Percentiles rank a stretch among this genome's conserved stretches.
These are phyloP conservation scores for Mycena epipterygia DNA, from an alignment of 768 basidiomycete genomes.

Conservation along the genomic window DNA sequence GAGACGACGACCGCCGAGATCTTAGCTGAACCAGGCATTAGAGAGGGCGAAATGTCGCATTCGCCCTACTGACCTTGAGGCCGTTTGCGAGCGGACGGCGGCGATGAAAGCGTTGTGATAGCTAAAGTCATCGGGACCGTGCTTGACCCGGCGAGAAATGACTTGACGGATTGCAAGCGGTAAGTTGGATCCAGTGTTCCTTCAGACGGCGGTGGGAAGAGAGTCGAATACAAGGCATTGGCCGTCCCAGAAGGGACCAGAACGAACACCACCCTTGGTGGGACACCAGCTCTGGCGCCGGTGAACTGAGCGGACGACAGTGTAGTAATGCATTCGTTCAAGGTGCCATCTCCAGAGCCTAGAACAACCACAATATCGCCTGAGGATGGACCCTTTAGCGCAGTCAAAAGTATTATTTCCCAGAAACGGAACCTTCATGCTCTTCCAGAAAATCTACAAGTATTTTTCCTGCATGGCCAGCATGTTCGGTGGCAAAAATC, in stretches of 20 bases:
- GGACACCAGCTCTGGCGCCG: constrained; percentile 33
- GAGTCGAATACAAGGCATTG: constrained; percentile 88
- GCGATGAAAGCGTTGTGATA: constrained; percentile 58
- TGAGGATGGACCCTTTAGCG: constrained; percentile 12
- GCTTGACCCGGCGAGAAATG: constrained; percentile 57
- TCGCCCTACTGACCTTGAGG: constrained; percentile 31
- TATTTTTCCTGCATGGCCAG: constrained; percentile 68
- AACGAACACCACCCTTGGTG: constrained; percentile 51
- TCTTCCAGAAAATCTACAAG: constrained; percentile 56
- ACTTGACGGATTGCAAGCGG: constrained; percentile 68
- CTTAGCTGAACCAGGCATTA: constrained; percentile 38
- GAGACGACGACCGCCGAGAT: constrained; percentile 89
- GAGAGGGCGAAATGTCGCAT: not conserved
- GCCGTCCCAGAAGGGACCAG: constrained; percentile 90
- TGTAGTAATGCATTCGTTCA: constrained; percentile 88
- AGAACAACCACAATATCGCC: constrained; percentile 65
- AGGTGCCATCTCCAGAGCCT: constrained; percentile 91
- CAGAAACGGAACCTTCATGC: constrained; percentile 41
- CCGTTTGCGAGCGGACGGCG: constrained; percentile 42
- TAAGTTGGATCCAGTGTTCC: constrained; percentile 49
- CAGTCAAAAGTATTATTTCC: not conserved
- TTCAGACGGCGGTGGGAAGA: constrained; percentile 68
- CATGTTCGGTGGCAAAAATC: constrained; percentile 61
- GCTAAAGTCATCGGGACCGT: constrained; percentile 67
- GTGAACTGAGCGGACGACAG: constrained; percentile 51